Evolutionary conservation across 768 basidiomycete genomes (phyloP).

Genomic region (Lactarius hengduanensis): DNA sequence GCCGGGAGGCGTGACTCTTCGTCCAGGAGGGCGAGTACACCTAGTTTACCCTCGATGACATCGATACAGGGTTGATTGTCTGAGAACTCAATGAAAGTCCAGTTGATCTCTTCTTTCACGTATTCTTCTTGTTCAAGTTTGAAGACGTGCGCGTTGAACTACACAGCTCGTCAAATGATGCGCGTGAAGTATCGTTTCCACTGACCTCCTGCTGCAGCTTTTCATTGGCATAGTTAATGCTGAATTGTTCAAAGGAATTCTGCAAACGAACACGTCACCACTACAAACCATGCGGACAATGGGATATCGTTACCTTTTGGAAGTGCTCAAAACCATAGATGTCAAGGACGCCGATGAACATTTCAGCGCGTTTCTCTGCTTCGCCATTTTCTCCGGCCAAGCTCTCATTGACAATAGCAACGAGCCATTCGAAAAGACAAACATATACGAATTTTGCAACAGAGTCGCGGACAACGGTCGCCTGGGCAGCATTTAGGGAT

Average conservation of each 20-base stretch:
- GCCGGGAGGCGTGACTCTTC: slow-evolving; percentile 97
- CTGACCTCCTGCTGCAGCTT: slow-evolving; percentile 94
- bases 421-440: slow-evolving; percentile 98
- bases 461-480: slow-evolving; percentile 91
- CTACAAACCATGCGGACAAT: not conserved
- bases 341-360: slow-evolving; percentile 99
- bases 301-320: slow-evolving; percentile 65
- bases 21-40: slow-evolving; percentile 90
- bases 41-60: slow-evolving; percentile 95
- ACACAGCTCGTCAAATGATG: slow-evolving; percentile 13
- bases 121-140: slow-evolving; percentile 99
- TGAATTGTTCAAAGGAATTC: slow-evolving; percentile 97
- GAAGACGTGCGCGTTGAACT: slow-evolving; percentile 99
- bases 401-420: slow-evolving; percentile 95
- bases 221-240: slow-evolving; percentile 99
- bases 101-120: slow-evolving; percentile 96
- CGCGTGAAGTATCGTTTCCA: not conserved
- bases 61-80: slow-evolving; percentile 99
- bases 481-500: slow-evolving; percentile 79
- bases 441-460: slow-evolving; percentile 99
- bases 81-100: slow-evolving; percentile 99
- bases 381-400: slow-evolving; percentile 93
- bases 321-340: slow-evolving; percentile 98
- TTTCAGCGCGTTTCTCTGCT: slow-evolving; percentile 86
- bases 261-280: slow-evolving; percentile 32